Conservation (phyloP, 2,329 filamentous ascomycete species). For the Fusarium ambrosium region DNA sequence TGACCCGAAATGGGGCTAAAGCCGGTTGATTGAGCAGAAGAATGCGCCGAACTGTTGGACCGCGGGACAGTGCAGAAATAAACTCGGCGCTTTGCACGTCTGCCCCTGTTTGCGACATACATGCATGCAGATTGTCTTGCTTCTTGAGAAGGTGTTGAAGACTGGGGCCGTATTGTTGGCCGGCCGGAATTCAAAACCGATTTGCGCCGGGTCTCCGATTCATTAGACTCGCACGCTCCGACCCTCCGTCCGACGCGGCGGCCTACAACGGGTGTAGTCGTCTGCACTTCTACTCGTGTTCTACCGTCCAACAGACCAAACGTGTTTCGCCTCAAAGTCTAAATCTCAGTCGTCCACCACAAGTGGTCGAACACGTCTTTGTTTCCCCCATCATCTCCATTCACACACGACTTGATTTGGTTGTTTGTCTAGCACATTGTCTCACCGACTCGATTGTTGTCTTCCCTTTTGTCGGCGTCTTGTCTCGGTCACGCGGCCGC, state of each 20-base stretch:
- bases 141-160: background rate
- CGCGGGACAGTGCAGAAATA: constrained; percentile 21
- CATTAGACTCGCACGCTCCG: constrained; percentile 10
- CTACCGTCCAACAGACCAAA: constrained; percentile 18
- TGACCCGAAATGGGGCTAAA: constrained; percentile 23
- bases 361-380: constrained; percentile 19
- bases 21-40: constrained; percentile 11
- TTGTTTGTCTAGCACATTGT: constrained; percentile 15
- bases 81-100: constrained; percentile 25
- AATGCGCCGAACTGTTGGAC: constrained; percentile 12
- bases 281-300: constrained; percentile 8
- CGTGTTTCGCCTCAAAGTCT: constrained; percentile 44
- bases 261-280: constrained; percentile 9
- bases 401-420: constrained; percentile 8
- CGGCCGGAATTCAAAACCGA: constrained; percentile 14
- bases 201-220: constrained; percentile 14
- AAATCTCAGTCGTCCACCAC: constrained; percentile 25
- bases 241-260: constrained; percentile 14
- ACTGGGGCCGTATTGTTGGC: constrained; percentile 6
- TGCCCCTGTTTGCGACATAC: constrained; percentile 4
- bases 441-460: constrained; percentile 34
- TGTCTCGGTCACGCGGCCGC: constrained; percentile 25
- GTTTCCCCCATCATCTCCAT: background rate
- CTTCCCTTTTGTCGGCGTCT: constrained; percentile 12
- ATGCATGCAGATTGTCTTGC: constrained; percentile 6